phyloP scores from a whole-genome alignment of 805 yeast species.

The Nadsonia fulvescens region DNA sequence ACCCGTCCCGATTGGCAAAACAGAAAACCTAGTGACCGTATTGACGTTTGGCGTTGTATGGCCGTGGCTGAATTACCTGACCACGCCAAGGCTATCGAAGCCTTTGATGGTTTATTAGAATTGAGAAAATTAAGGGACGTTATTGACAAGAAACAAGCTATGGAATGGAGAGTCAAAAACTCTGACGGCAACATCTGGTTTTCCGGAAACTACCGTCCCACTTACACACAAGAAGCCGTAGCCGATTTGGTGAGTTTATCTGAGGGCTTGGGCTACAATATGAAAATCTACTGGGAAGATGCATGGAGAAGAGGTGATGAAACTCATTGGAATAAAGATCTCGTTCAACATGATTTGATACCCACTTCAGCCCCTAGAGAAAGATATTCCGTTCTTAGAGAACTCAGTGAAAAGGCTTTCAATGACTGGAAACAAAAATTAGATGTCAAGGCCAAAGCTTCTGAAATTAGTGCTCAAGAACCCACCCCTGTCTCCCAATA shows the following conservation, averaged over 20 bases:
- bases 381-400: no score
- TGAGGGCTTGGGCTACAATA: conserved; percentile 32
- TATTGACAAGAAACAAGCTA: conserved; percentile 36
- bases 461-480: no score
- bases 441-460: no score
- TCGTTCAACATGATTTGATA: no score
- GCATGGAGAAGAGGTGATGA: conserved; percentile 76
- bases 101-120: conserved; percentile 57
- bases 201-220: conserved; percentile 76
- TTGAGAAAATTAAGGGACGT: conserved; percentile 60
- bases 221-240: conserved; percentile 78
- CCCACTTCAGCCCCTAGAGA: no score
- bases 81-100: conserved; percentile 48
- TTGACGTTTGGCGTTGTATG: conserved; percentile 83
- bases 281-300: conserved; percentile 64
- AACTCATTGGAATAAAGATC: conserved; percentile 62
- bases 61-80: conserved; percentile 54
- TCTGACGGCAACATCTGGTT: conserved; percentile 71
- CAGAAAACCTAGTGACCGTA: conserved; percentile 57
- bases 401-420: no score
- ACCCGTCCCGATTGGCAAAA: conserved; percentile 81
- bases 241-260: conserved; percentile 60
- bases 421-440: no score
- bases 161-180: conserved; percentile 50
- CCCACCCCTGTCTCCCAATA: no score